phyloP scores from a whole-genome alignment of 2,329 filamentous ascomycete species.

The Claviceps arundinis region DNA sequence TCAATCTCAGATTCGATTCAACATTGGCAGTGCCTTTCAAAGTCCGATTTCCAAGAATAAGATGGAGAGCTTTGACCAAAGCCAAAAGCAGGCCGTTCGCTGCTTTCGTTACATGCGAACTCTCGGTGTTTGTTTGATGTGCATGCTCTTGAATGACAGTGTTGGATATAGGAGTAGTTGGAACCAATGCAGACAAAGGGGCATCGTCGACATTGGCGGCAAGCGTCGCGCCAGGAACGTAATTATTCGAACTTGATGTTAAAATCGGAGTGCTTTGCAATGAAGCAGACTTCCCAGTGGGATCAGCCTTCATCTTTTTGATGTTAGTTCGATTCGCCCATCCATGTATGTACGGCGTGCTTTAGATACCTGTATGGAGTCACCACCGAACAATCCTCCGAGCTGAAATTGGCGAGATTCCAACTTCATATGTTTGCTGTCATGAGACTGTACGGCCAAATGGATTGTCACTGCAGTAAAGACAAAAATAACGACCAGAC shows the following conservation, averaged over 20 bases:
- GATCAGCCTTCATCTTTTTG: not conserved
- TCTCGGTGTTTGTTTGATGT: not conserved
- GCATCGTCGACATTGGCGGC: too few relatives aligned
- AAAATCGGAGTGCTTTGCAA: not conserved
- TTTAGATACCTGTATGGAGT: conserved; percentile 7
- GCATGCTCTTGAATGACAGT: not conserved
- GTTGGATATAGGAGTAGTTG: not conserved
- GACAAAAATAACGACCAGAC: conserved; percentile 4
- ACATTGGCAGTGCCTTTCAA: not conserved
- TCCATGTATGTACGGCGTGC: not conserved
- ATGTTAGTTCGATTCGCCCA: not conserved
- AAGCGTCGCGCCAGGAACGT: not conserved
- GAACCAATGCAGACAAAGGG: not conserved
- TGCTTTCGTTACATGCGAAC: not conserved
- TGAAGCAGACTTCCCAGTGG: not conserved
- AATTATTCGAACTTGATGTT: not conserved
- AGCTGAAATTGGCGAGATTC: conserved; percentile 14
- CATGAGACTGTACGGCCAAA: not conserved
- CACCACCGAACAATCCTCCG: conserved; percentile 9
- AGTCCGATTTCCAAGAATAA: not conserved
- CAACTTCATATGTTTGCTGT: not conserved
- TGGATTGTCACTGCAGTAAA: conserved; percentile 5
- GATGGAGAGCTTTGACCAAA: conserved; percentile 8
- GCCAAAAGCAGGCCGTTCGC: conserved; percentile 5
- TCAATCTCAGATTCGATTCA: not conserved